phyloP scores from a whole-genome alignment of 805 yeast genomes.

The Candida montana region DNA sequence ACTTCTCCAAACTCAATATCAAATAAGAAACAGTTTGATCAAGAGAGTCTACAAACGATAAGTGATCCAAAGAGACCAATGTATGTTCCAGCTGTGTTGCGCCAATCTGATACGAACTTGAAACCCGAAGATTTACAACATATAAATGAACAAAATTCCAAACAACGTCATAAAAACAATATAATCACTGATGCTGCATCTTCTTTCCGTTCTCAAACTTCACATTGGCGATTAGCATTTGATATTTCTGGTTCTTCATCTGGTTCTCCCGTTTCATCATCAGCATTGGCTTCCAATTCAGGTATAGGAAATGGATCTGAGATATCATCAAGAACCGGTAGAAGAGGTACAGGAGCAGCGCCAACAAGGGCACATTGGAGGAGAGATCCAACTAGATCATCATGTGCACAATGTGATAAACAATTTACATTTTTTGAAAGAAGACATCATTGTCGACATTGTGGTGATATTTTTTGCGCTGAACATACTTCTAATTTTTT shows the following conservation, averaged over 20 bases:
- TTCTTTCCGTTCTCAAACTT: slow-evolving; percentile 23
- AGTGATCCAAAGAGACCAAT: slow-evolving; percentile 80
- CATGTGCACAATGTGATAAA: slow-evolving; percentile 65
- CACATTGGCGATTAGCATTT: slow-evolving; percentile 23
- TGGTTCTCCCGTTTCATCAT: too few species aligned
- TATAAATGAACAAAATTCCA: slow-evolving; percentile 26
- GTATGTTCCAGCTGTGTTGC: slow-evolving; percentile 85
- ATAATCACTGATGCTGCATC: slow-evolving; percentile 21
- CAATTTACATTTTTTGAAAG: slow-evolving; percentile 74
- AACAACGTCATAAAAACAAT: slow-evolving; percentile 14
- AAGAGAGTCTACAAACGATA: slow-evolving; percentile 51
- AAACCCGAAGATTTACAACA: slow-evolving; percentile 33
- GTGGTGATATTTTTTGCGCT: slow-evolving; percentile 77
- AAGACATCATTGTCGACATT: slow-evolving; percentile 78
- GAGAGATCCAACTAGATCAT: slow-evolving; percentile 57
- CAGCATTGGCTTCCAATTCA: slow-evolving; percentile 7
- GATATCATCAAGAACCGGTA: too few species aligned
- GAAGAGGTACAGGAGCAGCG: background rate
- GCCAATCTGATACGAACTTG: slow-evolving; percentile 41
- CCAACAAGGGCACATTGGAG: slow-evolving; percentile 62
- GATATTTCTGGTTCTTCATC: slow-evolving; percentile 25
- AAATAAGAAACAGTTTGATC: slow-evolving; percentile 5
- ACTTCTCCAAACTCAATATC: slow-evolving; percentile 14
- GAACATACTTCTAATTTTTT: slow-evolving; percentile 56
- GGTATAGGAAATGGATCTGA: background rate